Evolutionary conservation across 805 yeast genomes (phyloP).

Genomic region (Schwanniomyces vanrijiae): DNA sequence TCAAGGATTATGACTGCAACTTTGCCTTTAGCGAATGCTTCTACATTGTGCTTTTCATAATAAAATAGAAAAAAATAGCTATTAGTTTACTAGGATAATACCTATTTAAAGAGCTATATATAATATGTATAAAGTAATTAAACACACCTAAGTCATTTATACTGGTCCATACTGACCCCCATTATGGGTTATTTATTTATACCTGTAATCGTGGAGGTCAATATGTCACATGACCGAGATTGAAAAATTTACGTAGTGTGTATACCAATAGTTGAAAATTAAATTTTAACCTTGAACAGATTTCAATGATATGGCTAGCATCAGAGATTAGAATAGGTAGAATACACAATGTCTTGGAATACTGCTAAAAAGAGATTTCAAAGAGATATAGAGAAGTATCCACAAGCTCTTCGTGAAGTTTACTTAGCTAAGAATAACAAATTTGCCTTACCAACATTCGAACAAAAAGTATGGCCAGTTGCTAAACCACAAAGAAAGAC

Average conservation of each 20-base stretch:
- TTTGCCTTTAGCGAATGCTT: too few species aligned
- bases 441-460: conserved; percentile 37
- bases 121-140: too few species aligned
- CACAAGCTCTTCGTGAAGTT: conserved; percentile 29
- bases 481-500: conserved; percentile 36
- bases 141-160: too few species aligned
- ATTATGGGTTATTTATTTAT: too few species aligned
- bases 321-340: not conserved
- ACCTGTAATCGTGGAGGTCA: too few species aligned
- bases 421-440: conserved; percentile 19
- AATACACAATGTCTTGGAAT: conserved; percentile 28
- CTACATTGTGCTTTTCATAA: too few species aligned
- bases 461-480: conserved; percentile 16
- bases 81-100: too few species aligned
- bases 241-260: not conserved
- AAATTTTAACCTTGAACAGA: conserved; percentile 1
- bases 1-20: too few species aligned
- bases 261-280: not conserved
- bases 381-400: conserved; percentile 33
- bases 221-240: not conserved
- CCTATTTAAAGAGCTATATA: too few species aligned
- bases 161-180: too few species aligned
- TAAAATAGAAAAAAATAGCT: too few species aligned
- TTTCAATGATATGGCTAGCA: not conserved
- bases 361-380: conserved; percentile 34